A percentile compares a stretch with the other conserved stretches of the same genome.
phyloP scores from a whole-genome alignment of 768 basidiomycete genomes.

The Tylopilus sp. region DNA sequence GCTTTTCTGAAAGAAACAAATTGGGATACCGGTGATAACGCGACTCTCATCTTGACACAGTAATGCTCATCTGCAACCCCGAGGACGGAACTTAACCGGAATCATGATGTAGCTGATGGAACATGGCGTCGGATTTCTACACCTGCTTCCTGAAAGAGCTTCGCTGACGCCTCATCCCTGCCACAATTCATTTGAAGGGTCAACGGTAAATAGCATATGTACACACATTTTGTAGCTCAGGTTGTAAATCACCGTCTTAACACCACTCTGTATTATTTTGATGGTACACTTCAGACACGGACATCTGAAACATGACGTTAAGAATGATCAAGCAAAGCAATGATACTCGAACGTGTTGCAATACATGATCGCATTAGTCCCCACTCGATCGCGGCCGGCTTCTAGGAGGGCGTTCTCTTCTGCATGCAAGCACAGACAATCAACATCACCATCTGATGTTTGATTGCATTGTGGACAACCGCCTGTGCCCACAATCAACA shows the following conservation, averaged over 20 bases:
- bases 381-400: constrained; percentile 89
- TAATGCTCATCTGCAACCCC: constrained; percentile 20
- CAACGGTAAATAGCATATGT: neutral
- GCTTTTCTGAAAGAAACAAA: constrained; percentile 49
- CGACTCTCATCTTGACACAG: constrained; percentile 26
- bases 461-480: constrained; percentile 84
- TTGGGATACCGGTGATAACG: constrained; percentile 60
- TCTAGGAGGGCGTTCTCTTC: constrained; percentile 97
- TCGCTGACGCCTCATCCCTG: constrained; percentile 81
- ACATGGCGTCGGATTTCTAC: constrained; percentile 75
- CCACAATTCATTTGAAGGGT: constrained; percentile 1
- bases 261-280: constrained; percentile 95
- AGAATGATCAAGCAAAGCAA: neutral
- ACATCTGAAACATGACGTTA: constrained; percentile 54
- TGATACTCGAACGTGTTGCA: constrained; percentile 85
- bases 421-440: constrained; percentile 94
- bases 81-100: neutral
- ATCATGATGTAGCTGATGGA: constrained; percentile 35
- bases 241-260: constrained; percentile 91
- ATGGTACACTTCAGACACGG: constrained; percentile 96
- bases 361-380: constrained; percentile 79
- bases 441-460: constrained; percentile 47
- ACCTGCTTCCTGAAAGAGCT: constrained; percentile 74
- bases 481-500: constrained; percentile 68
- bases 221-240: constrained; percentile 92